Conservation (phyloP, 805 yeast species). For the Cyberlindnera suaveolens region DNA sequence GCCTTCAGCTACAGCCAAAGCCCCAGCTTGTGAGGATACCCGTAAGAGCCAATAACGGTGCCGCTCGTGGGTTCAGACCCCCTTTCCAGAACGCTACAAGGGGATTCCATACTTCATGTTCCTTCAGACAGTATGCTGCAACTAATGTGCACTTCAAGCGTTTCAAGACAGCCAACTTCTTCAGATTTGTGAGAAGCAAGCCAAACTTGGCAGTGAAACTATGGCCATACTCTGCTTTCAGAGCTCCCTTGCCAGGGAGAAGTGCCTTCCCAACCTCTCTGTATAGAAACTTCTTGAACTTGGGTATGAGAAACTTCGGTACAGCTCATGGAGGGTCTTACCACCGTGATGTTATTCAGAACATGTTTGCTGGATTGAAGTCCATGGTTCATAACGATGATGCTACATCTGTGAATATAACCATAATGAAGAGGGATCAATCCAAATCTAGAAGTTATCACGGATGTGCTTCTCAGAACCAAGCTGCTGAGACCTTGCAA, state of each 20-base stretch:
- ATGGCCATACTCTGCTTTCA: conserved; percentile 23
- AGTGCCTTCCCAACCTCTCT: conserved; percentile 25
- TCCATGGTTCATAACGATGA: conserved; percentile 29
- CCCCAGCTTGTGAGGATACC: conserved; percentile 34
- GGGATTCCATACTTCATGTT: conserved; percentile 20
- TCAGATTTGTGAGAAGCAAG: conserved; percentile 2
- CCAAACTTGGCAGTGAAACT: conserved; percentile 9
- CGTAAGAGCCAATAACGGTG: conserved; percentile 22
- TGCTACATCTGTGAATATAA: conserved; percentile 1
- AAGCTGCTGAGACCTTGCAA: conserved; percentile 27
- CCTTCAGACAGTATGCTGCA: conserved; percentile 6
- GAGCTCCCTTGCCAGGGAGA: conserved; percentile 17
- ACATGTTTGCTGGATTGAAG: conserved; percentile 45
- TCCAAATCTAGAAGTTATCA: conserved; percentile 8
- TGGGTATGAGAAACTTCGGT: conserved; percentile 31
- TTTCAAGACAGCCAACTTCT: conserved; percentile 5
- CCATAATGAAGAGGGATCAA: neutral
- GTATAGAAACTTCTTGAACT: conserved; percentile 30
- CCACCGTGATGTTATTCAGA: conserved; percentile 53
- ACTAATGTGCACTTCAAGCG: conserved; percentile 2
- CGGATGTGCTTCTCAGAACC: conserved; percentile 22
- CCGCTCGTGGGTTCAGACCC: conserved; percentile 7
- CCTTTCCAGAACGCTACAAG: conserved; percentile 18
- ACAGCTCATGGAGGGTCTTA: conserved; percentile 31
- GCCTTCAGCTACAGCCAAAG: conserved; percentile 29